Base-by-base conservation (phyloP, 1,284 basidiomycete species). In the Omphalotus olearius region DNA sequence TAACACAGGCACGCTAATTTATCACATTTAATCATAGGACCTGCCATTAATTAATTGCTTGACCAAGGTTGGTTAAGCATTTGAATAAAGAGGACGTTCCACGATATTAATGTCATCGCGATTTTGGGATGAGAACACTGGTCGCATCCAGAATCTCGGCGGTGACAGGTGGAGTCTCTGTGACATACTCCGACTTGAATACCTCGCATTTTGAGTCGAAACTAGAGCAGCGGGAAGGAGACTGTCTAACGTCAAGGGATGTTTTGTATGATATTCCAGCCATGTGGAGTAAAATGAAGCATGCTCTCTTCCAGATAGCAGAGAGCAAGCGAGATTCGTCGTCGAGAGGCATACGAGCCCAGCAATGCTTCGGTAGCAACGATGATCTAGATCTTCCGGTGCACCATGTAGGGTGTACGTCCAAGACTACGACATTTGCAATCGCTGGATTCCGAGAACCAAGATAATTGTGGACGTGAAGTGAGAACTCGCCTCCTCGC, bases 351-450 rank as follows among this genome's bases (percentile, higher is more conserved):
- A 84, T 70, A 41, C 73, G 74, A 38, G 80, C 83, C 79, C 81
- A 85, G 26, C 74, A 77, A 50, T 64, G 64, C 51, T 58, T 67
- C 23, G 66, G 71, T 42, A 69, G 55, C 23, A 61, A 55, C 56
- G 58, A 57, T n/a, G 66, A 55, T 64, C 68, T 76, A 33, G 71
- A 62, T 52, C 71, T 69, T 28, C 75, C 79, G 1, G 38, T 66
- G 52, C 75, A 83, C 77, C 76, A 83, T 1, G 81, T 80, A 3
- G 80, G 68, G 48, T 79, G 69, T 3, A 82, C 75, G 52, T 79
- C 75, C 36, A 70, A 68, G 14, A 77, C 78, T 18, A 74, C 65
- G 18, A 76, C 72, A 35, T 61, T 72, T 18, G 76, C 78, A 17
- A 83, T 64, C n/a, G 69, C 55, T 1, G 78, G 76, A 56, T 85